Evolutionary conservation across 306 rosid species (phyloP).

Genomic region (Trifolium fragiferum): DNA sequence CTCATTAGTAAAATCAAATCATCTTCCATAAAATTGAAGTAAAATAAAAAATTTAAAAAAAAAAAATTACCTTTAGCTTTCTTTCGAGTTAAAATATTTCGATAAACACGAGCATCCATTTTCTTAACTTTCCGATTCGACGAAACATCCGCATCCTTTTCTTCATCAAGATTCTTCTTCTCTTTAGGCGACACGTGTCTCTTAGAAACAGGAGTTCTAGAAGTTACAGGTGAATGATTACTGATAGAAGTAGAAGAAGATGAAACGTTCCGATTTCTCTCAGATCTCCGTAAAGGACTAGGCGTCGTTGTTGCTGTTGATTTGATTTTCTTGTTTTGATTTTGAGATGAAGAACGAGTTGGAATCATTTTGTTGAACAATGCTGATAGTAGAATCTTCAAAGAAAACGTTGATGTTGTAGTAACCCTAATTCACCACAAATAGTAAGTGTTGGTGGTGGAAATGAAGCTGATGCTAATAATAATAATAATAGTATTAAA

Average conservation of each 20-base stretch:
- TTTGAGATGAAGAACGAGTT: slow-evolving; percentile 36
- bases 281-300: slow-evolving; percentile 73
- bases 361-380: neutral
- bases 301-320: neutral
- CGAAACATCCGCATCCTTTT: slow-evolving; percentile 38
- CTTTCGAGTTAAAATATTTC: slow-evolving; percentile 27
- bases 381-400: neutral
- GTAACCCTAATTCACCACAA: neutral
- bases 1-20: neutral
- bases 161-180: slow-evolving; percentile 31
- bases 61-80: slow-evolving; percentile 29
- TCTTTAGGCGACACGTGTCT: slow-evolving; percentile 47
- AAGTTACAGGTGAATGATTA: slow-evolving; percentile 42
- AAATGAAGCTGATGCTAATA: neutral
- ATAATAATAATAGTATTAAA: too few relatives aligned
- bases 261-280: slow-evolving; percentile 48
- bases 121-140: slow-evolving; percentile 40
- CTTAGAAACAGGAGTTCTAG: slow-evolving; percentile 45
- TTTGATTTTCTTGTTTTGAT: slow-evolving; percentile 45
- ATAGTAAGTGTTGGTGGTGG: neutral
- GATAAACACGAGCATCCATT: slow-evolving; percentile 50
- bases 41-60: neutral
- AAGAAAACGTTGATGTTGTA: neutral
- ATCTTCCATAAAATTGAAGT: neutral
- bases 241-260: neutral